A percentile compares a stretch with the other conserved stretches of the same genome.
Conservation (phyloP, 1,139 yeast species). For the Candida glucosophila region DNA sequence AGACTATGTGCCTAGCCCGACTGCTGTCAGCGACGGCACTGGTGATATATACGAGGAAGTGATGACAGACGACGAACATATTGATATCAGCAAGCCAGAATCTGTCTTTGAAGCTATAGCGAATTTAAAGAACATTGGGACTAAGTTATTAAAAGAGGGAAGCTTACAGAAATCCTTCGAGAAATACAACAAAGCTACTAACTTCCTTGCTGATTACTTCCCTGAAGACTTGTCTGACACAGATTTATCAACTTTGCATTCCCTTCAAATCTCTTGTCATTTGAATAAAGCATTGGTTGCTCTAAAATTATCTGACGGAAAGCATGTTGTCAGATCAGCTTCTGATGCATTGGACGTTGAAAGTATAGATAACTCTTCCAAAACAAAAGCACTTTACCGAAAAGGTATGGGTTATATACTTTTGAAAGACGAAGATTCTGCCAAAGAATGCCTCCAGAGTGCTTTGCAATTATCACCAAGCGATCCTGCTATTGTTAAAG, state of each 20-base stretch:
- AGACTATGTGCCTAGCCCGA: constrained; percentile 39
- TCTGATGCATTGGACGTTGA: constrained; percentile 59
- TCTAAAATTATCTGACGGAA: constrained; percentile 51
- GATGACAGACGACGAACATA: constrained; percentile 63
- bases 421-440: constrained; percentile 63
- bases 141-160: constrained; percentile 60
- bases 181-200: constrained; percentile 66
- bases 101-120: constrained; percentile 61
- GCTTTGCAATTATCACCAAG: constrained; percentile 62
- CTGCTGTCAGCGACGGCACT: constrained; percentile 58
- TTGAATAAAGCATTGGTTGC: constrained; percentile 74
- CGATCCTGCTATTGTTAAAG: constrained; percentile 68
- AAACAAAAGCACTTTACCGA: constrained; percentile 80
- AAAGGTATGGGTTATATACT: constrained; percentile 69
- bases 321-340: constrained; percentile 52
- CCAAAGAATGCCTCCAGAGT: constrained; percentile 54
- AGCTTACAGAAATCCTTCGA: constrained; percentile 46
- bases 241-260: constrained; percentile 39
- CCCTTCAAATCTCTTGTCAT: constrained; percentile 52
- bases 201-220: constrained; percentile 61
- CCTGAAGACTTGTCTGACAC: constrained; percentile 62
- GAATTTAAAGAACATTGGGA: constrained; percentile 71
- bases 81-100: constrained; percentile 51
- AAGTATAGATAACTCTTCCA: constrained; percentile 54
- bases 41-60: constrained; percentile 80